Evolutionary conservation across 2,329 filamentous ascomycete genomes (phyloP).

Genomic region (Arthrobotrys entomopaga): DNA sequence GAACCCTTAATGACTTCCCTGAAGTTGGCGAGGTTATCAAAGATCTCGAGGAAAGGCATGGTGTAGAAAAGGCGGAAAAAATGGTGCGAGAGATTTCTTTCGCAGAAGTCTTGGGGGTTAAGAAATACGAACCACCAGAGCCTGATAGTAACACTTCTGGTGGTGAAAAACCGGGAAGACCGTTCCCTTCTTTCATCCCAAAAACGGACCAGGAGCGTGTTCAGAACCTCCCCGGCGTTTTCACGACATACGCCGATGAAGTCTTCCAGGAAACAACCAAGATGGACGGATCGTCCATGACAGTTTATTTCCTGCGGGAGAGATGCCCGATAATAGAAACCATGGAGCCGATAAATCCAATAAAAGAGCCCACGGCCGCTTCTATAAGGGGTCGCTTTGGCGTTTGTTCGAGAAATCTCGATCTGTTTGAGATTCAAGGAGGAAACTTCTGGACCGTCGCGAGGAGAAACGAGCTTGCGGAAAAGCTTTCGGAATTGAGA

Average conservation of each 20-base stretch:
- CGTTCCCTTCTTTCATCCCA: constrained; percentile 59
- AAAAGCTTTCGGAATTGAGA: constrained; percentile 56
- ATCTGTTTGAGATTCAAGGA: constrained; percentile 56
- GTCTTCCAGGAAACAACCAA: constrained; percentile 63
- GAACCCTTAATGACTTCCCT: constrained; percentile 56
- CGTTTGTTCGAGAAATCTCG: constrained; percentile 60
- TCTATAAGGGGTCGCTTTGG: constrained; percentile 60
- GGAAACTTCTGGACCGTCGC: constrained; percentile 59
- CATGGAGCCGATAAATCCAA: constrained; percentile 1
- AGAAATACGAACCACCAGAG: constrained; percentile 58
- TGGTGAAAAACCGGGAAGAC: constrained; percentile 45
- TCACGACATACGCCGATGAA: constrained; percentile 31
- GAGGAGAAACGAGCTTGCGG: constrained; percentile 56
- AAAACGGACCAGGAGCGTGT: constrained; percentile 59
- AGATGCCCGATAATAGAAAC: constrained; percentile 54
- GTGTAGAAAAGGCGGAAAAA: constrained; percentile 33
- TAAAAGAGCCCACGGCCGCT: constrained; percentile 39
- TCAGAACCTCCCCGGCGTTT: constrained; percentile 58
- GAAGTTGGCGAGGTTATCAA: constrained; percentile 54
- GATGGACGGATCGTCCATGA: constrained; percentile 63
- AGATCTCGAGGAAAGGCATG: constrained; percentile 52
- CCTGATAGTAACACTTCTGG: background rate
- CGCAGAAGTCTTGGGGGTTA: constrained; percentile 58
- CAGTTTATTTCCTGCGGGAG: constrained; percentile 61
- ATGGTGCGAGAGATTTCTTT: constrained; percentile 57